phyloP scores from a whole-genome alignment of 352 stramenopile genomes.

The Phytopythium ostracodes region DNA sequence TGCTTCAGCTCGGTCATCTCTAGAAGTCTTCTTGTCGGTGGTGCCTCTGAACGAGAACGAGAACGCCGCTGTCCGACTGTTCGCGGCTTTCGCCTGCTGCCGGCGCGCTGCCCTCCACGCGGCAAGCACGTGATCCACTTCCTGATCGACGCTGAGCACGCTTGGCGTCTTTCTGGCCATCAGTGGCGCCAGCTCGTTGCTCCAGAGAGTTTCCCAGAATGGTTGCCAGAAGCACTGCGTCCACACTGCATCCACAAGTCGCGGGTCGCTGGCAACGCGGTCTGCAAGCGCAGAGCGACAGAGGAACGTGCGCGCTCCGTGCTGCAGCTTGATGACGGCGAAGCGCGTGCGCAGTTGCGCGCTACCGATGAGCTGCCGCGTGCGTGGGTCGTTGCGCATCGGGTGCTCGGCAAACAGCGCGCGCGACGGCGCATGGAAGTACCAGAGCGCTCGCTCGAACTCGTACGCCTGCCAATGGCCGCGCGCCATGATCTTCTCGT shows the following conservation, averaged over 20 bases:
- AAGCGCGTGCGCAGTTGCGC: constrained; percentile 36
- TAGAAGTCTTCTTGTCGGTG: not conserved
- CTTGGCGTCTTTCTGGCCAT: not conserved
- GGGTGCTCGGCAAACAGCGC: constrained; percentile 51
- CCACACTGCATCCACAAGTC: constrained; percentile 20
- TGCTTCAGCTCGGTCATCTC: not conserved
- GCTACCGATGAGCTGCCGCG: constrained; percentile 33
- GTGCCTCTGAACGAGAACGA: not conserved
- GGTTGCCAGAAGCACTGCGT: constrained; percentile 8
- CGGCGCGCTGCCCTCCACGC: constrained; percentile 2
- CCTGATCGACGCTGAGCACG: constrained; percentile 5
- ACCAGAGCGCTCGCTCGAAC: constrained; percentile 59
- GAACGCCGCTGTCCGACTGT: constrained; percentile 2
- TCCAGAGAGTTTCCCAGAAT: constrained; percentile 7
- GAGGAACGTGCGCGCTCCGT: constrained; percentile 15
- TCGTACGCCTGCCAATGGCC: constrained; percentile 62
- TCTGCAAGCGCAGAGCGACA: constrained; percentile 7
- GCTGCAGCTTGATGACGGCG: constrained; percentile 35
- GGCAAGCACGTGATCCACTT: constrained; percentile 7
- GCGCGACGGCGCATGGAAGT: constrained; percentile 35
- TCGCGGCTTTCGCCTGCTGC: not conserved
- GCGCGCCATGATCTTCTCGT: constrained; percentile 43
- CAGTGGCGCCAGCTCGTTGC: not conserved
- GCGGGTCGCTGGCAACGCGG: constrained; percentile 8
- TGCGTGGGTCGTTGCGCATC: constrained; percentile 40